These are phyloP conservation scores for Schrenkiella parvula DNA, from an alignment of 345 rosid species.

Conservation along the genomic window DNA sequence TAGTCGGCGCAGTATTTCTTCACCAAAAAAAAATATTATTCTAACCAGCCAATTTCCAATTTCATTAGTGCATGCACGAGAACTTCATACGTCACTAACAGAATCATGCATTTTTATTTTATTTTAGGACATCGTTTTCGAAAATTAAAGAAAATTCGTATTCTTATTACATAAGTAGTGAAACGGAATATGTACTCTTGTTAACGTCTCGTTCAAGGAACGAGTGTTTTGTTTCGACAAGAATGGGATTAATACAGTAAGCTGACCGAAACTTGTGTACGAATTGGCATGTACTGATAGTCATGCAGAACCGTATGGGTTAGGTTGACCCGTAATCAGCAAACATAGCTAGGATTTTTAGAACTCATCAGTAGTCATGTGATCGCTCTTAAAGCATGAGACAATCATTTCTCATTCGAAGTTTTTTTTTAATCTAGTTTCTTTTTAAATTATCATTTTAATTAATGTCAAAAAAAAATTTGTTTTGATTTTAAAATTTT, in stretches of 20 bases:
- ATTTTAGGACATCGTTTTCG: constrained; percentile 9
- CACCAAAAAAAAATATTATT: neutral
- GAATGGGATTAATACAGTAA: constrained; percentile 1
- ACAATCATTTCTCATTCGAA: neutral
- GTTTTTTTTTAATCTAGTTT: neutral
- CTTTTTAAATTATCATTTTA: neutral
- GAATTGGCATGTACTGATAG: neutral
- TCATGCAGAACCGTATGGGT: neutral
- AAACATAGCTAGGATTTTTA: neutral
- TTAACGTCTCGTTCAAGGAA: constrained; percentile 33
- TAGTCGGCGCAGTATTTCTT: constrained; percentile 5
- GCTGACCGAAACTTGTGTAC: neutral
- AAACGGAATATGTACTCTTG: constrained; percentile 34
- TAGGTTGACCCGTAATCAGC: neutral
- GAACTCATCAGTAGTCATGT: neutral
- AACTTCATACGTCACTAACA: constrained; percentile 26
- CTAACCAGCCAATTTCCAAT: constrained; percentile 7
- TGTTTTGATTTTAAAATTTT: neutral
- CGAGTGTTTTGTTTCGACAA: constrained; percentile 5
- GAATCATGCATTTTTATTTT: constrained; percentile 16
- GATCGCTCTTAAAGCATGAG: neutral
- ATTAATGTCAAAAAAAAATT: neutral
- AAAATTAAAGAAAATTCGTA: constrained; percentile 17
- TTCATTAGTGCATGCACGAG: constrained; percentile 16
- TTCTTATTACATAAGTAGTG: constrained; percentile 26